These are phyloP conservation scores for Penicillium thymicola DNA, from an alignment of 2,329 filamentous ascomycete genomes.

Conservation along the genomic window DNA sequence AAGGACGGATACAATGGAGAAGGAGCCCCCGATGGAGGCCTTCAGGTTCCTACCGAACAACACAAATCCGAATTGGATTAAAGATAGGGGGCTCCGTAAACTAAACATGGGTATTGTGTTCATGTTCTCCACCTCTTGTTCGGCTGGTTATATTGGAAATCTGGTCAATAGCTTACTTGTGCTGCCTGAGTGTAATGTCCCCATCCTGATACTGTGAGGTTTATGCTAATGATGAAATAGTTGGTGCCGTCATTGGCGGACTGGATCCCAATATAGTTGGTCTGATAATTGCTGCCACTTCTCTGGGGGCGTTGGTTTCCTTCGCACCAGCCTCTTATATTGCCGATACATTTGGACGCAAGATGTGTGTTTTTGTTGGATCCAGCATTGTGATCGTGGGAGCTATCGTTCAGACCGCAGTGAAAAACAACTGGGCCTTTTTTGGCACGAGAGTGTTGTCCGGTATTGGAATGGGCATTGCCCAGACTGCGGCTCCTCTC, in stretches of 20 bases:
- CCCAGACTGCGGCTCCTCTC: conserved; percentile 25
- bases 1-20: neutral
- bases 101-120: conserved; percentile 21
- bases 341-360: conserved; percentile 46
- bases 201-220: neutral
- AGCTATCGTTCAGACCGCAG: conserved; percentile 18
- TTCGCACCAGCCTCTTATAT: conserved; percentile 21
- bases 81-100: conserved; percentile 20
- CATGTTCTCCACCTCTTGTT: conserved; percentile 19
- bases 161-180: conserved; percentile 24
- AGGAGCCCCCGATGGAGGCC: conserved; percentile 16
- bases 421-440: conserved; percentile 19
- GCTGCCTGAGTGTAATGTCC: conserved; percentile 13
- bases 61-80: conserved; percentile 20
- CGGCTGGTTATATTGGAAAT: conserved; percentile 23
- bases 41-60: conserved; percentile 19
- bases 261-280: conserved; percentile 16
- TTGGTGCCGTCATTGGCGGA: conserved; percentile 10
- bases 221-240: conserved; percentile 2
- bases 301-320: conserved; percentile 16
- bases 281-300: conserved; percentile 18
- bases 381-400: conserved; percentile 25
- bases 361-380: conserved; percentile 44
- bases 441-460: conserved; percentile 30
- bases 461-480: conserved; percentile 37